Conservation (phyloP, 2,329 filamentous ascomycete genomes). For the Trichoderma atrobrunneum region DNA sequence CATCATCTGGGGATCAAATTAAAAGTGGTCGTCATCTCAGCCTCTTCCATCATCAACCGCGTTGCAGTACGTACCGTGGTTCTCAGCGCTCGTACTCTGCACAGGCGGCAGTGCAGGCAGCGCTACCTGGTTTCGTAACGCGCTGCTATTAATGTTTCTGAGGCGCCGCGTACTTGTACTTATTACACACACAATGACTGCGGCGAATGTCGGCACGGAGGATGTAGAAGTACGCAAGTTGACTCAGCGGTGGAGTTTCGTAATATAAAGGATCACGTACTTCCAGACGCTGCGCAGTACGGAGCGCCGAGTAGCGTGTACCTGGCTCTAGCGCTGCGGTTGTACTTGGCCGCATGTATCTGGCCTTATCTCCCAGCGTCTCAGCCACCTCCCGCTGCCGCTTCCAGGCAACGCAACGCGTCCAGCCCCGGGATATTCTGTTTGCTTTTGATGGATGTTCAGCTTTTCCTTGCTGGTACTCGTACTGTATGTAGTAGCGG, state of each 20-base stretch:
- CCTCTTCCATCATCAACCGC: conserved; percentile 2
- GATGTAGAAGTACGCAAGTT: conserved; percentile 4
- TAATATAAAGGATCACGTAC: conserved; percentile 16
- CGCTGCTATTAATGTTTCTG: neutral
- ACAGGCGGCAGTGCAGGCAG: neutral
- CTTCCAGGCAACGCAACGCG: conserved; percentile 12
- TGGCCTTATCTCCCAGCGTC: conserved; percentile 15
- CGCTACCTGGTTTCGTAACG: neutral
- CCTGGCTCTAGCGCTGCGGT: neutral
- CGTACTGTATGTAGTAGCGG: neutral
- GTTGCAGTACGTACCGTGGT: neutral
- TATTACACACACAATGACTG: fast-evolving
- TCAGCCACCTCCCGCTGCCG: conserved; percentile 18
- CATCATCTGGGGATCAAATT: conserved; percentile 6
- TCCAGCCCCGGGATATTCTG: neutral
- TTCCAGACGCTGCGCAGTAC: neutral
- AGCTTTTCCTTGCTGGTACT: neutral
- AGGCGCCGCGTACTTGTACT: neutral
- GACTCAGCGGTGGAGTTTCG: neutral
- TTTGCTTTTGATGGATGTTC: neutral
- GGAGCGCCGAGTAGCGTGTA: neutral
- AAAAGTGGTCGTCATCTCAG: conserved; percentile 17
- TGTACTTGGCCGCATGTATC: neutral
- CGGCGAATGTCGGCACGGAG: fast-evolving
- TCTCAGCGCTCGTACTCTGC: neutral